Evolutionary conservation across 768 basidiomycete genomes (phyloP).

Genomic region (Trametes punicea): DNA sequence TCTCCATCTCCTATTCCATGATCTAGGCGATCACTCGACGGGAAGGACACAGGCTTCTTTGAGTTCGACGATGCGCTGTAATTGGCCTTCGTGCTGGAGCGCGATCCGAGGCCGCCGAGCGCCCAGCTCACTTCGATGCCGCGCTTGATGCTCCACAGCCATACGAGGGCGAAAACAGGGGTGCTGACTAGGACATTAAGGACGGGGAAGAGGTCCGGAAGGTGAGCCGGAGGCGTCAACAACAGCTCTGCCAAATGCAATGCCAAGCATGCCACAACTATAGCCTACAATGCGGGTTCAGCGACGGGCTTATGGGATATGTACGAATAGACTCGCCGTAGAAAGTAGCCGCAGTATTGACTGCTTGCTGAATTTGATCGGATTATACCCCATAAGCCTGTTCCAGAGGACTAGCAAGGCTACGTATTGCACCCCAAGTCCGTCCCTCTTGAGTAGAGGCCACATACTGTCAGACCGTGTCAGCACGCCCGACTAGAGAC

Average conservation of each 20-base stretch:
- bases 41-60: neutral
- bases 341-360: slow-evolving; percentile 55
- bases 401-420: slow-evolving; percentile 77
- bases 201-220: slow-evolving; percentile 84
- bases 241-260: slow-evolving; percentile 67
- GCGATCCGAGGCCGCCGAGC: slow-evolving; percentile 47
- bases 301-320: neutral
- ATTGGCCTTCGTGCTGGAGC: neutral
- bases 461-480: slow-evolving; percentile 67
- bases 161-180: slow-evolving; percentile 76
- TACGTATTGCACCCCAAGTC: slow-evolving; percentile 70
- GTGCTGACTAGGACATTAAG: slow-evolving; percentile 81
- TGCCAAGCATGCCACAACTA: slow-evolving; percentile 50
- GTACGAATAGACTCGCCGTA: slow-evolving; percentile 37
- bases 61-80: neutral
- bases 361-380: slow-evolving; percentile 43
- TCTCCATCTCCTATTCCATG: neutral
- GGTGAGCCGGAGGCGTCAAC: slow-evolving; percentile 63
- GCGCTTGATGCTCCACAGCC: slow-evolving; percentile 87
- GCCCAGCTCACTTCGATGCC: slow-evolving; percentile 82
- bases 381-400: slow-evolving; percentile 73
- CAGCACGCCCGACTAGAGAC: neutral
- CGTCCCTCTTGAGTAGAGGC: slow-evolving; percentile 81
- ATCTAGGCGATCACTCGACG: neutral
- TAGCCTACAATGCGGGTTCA: slow-evolving; percentile 33